Percentiles rank a stretch among this genome's conserved stretches.
phyloP scores from a whole-genome alignment of 129 eudicot genomes.

The Lactuca sativa region DNA sequence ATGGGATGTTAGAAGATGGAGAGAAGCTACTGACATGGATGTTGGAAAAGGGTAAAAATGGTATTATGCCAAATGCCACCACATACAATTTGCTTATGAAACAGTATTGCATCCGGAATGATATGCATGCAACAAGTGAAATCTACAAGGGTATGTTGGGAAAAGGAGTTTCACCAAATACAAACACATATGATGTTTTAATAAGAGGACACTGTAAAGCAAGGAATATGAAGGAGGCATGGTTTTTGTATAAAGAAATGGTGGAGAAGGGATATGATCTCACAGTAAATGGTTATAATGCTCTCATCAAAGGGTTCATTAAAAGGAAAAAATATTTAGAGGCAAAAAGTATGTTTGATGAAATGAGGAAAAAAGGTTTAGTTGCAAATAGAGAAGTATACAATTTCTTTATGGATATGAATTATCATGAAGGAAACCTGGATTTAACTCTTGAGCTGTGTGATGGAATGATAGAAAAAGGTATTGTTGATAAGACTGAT shows the following conservation, averaged over 20 bases:
- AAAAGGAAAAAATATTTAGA: slow-evolving; percentile 69
- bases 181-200: slow-evolving; percentile 69
- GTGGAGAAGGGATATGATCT: slow-evolving; percentile 59
- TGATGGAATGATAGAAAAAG: slow-evolving; percentile 73
- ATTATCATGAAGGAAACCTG: slow-evolving; percentile 68
- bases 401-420: slow-evolving; percentile 60
- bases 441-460: slow-evolving; percentile 76
- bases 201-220: slow-evolving; percentile 90
- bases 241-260: slow-evolving; percentile 84
- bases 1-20: slow-evolving; percentile 92
- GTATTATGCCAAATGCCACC: slow-evolving; percentile 73
- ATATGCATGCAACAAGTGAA: slow-evolving; percentile 72
- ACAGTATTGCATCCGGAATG: slow-evolving; percentile 70
- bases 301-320: slow-evolving; percentile 76
- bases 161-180: slow-evolving; percentile 60
- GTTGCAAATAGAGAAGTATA: slow-evolving; percentile 57
- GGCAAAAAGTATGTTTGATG: slow-evolving; percentile 74
- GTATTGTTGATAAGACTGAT: slow-evolving; percentile 39
- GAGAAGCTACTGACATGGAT: slow-evolving; percentile 82
- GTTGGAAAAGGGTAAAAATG: slow-evolving; percentile 79
- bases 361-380: slow-evolving; percentile 76
- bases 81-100: slow-evolving; percentile 89
- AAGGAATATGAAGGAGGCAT: slow-evolving; percentile 96
- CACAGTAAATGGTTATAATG: slow-evolving; percentile 57
- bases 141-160: slow-evolving; percentile 67